Conservation (phyloP, 176 grass and related monocot species). For the Saccharum spontaneum region DNA sequence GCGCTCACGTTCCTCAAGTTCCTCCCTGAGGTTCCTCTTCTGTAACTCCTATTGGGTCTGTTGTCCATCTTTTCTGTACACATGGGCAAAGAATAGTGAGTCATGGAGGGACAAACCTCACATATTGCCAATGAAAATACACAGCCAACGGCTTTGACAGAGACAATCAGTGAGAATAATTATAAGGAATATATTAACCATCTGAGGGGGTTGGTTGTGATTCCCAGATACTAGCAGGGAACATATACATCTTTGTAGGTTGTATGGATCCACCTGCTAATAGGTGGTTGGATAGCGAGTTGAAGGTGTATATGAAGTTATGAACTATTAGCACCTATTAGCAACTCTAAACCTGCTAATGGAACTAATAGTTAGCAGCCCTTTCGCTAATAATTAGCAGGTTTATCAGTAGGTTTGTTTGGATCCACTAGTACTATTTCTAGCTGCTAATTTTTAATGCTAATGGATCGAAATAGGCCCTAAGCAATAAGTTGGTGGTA, state of each 20-base stretch:
- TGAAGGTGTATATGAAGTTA: no score
- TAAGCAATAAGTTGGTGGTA: neutral
- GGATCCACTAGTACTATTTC: no score
- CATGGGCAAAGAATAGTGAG: neutral
- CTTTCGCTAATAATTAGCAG: no score
- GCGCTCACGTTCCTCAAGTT: slow-evolving; percentile 84
- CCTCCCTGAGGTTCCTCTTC: slow-evolving; percentile 88
- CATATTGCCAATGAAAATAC: neutral
- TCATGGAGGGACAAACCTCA: neutral
- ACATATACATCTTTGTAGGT: no score
- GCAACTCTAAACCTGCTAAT: no score
- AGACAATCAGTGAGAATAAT: neutral
- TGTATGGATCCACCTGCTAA: no score
- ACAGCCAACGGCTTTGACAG: neutral
- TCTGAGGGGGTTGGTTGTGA: neutral
- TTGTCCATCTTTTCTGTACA: slow-evolving; percentile 85
- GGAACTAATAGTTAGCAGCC: no score
- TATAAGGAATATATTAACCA: neutral
- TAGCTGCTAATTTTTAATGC: no score
- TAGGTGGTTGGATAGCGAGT: no score
- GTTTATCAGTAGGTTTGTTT: no score
- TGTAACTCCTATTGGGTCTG: slow-evolving; percentile 89
- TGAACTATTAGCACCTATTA: no score
- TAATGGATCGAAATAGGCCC: no score
- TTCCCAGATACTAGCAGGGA: neutral